Evolutionary conservation across 1,284 basidiomycete genomes (phyloP).

Genomic region (Paramarasmius palmivorus): DNA sequence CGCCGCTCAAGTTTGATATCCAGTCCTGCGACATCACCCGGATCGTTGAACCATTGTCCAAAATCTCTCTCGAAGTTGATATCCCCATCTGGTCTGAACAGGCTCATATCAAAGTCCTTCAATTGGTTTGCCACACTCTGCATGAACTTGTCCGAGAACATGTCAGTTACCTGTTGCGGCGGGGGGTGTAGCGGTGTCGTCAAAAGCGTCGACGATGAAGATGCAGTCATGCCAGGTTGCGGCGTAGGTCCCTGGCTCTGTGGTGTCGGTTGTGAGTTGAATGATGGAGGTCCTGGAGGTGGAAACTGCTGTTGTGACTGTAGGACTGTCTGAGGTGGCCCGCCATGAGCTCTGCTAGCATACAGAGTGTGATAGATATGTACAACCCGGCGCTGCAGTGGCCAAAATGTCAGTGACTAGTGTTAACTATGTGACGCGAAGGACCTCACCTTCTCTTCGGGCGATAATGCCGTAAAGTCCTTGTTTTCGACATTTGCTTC

Average conservation of each 20-base stretch:
- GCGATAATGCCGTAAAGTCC: slow-evolving; percentile 43
- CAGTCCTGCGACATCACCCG: slow-evolving; percentile 36
- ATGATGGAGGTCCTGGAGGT: background rate
- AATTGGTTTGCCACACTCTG: slow-evolving; percentile 35
- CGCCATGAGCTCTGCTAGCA: background rate
- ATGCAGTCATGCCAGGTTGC: slow-evolving; percentile 12
- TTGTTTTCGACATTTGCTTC: slow-evolving; percentile 52
- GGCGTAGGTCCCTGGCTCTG: slow-evolving; percentile 16
- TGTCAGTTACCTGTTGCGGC: slow-evolving; percentile 11
- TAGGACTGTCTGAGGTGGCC: slow-evolving; percentile 19
- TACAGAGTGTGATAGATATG: background rate
- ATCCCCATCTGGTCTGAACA: slow-evolving; percentile 47
- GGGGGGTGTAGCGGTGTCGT: background rate
- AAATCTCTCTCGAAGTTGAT: slow-evolving; percentile 69
- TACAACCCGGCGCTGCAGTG: slow-evolving; percentile 18
- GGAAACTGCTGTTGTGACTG: slow-evolving; percentile 16
- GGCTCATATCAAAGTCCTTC: slow-evolving; percentile 43
- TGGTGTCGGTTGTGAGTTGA: background rate
- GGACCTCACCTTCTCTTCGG: slow-evolving; percentile 57
- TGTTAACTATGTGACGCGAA: slow-evolving; percentile 3
- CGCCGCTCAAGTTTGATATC: slow-evolving; percentile 10
- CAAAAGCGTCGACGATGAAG: background rate
- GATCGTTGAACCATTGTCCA: slow-evolving; percentile 63
- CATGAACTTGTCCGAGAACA: slow-evolving; percentile 45
- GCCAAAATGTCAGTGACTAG: background rate